Evolutionary conservation across 2,329 filamentous ascomycete species (phyloP), one percentile per base, ranked within the genome.

Genomic region (Alternaria consortialis): DNA sequence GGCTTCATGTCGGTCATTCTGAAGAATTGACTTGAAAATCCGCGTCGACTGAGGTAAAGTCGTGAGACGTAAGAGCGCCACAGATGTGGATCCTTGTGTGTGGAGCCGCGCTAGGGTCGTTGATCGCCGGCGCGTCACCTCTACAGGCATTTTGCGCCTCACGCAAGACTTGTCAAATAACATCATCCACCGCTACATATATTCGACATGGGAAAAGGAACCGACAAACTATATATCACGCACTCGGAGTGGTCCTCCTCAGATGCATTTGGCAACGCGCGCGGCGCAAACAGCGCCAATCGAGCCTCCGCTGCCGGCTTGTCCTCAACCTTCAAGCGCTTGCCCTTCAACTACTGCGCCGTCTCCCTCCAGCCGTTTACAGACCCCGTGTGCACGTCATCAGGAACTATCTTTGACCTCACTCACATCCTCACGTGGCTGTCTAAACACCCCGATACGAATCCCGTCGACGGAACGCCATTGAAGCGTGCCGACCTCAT

Each of bases 301-400:
- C 85, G 73, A 66, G 82, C 79, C 78, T 85, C 79, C 23, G 79
- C 80, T 48, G 80, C 82, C 2, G 86, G 87, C 66, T 66, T 75
- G 15, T 63, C 73, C 17, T 85, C 87, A 50, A 86, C 87, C 37
- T 98, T 98, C 83, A 92, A 91, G 74, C 91, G 93, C 46, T 87
- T 99, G 1, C 95, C 96, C 31, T 99, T 96, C 87, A 98, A 97
- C 84, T 98, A 95, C 82, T 99, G 95, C 86, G 93, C 95, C 64
- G 90, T 97, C 39, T 97, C 92, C 62, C 89, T 99, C 34, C 95
- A 98, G 76, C 96, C 96, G 7, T 99, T 97, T 83, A 88, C 90
- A 74, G 92, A 97, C 74, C 94, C 95, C 5, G 95, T 99, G 36
- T 99, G 95, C 83, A 98, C 94, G 1, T 75, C 86, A 4, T 85